Evolutionary conservation across 306 rosid species (phyloP).

Genomic region (Corylus heterophylla): DNA sequence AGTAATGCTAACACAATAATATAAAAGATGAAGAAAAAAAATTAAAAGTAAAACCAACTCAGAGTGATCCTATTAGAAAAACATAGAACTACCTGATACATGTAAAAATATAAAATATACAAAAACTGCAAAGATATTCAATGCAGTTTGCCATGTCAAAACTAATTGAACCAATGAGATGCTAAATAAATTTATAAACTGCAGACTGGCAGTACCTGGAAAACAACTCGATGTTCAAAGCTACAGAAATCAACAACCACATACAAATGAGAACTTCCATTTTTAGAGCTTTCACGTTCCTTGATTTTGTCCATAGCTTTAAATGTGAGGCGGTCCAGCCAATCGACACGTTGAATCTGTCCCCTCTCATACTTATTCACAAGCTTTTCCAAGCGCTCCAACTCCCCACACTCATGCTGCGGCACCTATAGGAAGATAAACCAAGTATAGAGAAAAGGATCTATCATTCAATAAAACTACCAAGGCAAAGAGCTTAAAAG

Average conservation of each 20-base stretch:
- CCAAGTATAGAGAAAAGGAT: constrained; percentile 11
- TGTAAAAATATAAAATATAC: background rate
- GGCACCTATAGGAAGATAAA: constrained; percentile 65
- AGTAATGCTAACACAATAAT: background rate
- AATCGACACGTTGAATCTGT: constrained; percentile 84
- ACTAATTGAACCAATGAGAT: background rate
- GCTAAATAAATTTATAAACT: constrained; percentile 9
- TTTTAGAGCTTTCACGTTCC: constrained; percentile 71
- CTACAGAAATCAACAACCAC: constrained; percentile 89
- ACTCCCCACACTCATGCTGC: constrained; percentile 84
- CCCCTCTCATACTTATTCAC: constrained; percentile 91
- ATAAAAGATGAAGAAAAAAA: background rate
- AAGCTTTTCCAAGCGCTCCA: constrained; percentile 94
- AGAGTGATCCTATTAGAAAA: background rate
- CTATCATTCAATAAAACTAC: constrained; percentile 17
- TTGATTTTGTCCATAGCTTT: constrained; percentile 75
- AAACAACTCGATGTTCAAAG: constrained; percentile 90
- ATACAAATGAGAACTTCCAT: constrained; percentile 76
- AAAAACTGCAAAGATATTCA: background rate
- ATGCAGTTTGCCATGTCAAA: background rate
- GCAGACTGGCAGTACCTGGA: constrained; percentile 62
- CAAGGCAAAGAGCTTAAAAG: constrained; percentile 3
- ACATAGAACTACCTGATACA: background rate
- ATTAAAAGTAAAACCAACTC: background rate
- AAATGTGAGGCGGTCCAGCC: constrained; percentile 93